Percentiles rank a stretch among this genome's conserved stretches.
These are phyloP conservation scores for Cercophora scortea DNA, from an alignment of 495 filamentous ascomycete genomes.

Conservation along the genomic window DNA sequence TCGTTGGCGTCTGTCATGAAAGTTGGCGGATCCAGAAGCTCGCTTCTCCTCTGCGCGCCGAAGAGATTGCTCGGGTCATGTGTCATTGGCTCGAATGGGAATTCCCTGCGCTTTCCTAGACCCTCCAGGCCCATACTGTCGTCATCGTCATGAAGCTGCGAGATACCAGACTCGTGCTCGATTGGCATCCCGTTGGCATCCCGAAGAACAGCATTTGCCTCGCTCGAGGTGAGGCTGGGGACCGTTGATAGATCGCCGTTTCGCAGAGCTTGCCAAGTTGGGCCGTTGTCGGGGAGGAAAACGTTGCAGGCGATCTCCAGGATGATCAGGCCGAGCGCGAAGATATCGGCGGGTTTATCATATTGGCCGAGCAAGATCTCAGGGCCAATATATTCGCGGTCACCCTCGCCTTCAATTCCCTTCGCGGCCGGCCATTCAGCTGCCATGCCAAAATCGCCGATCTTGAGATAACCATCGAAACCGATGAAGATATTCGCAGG, in stretches of 20 bases:
- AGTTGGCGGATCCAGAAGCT: slow-evolving; percentile 65
- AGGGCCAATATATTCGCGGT: slow-evolving; percentile 90
- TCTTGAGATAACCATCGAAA: slow-evolving; percentile 86
- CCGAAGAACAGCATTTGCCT: slow-evolving; percentile 58
- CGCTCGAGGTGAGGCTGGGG: slow-evolving; percentile 73
- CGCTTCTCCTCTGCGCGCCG: slow-evolving; percentile 45
- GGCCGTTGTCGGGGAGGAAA: slow-evolving; percentile 82
- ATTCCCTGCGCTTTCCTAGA: slow-evolving; percentile 6
- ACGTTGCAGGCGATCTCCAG: slow-evolving; percentile 91
- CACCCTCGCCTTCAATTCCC: slow-evolving; percentile 82
- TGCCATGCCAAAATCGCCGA: slow-evolving; percentile 93
- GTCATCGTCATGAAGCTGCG: slow-evolving; percentile 25
- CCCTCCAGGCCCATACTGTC: neutral
- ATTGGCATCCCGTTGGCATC: slow-evolving; percentile 64
- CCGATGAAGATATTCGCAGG: slow-evolving; percentile 90
- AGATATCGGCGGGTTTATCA: slow-evolving; percentile 88
- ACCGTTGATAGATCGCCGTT: slow-evolving; percentile 81
- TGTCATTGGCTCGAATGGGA: slow-evolving; percentile 19
- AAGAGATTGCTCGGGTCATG: slow-evolving; percentile 37
- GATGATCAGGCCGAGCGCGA: slow-evolving; percentile 87
- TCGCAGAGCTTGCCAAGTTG: slow-evolving; percentile 79
- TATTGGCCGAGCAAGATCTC: slow-evolving; percentile 77
- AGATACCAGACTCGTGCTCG: slow-evolving; percentile 28
- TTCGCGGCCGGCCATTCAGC: slow-evolving; percentile 65
- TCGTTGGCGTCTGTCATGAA: slow-evolving; percentile 78